Conservation (phyloP, 495 filamentous ascomycete genomes). For the Lophiostoma macrostomum region DNA sequence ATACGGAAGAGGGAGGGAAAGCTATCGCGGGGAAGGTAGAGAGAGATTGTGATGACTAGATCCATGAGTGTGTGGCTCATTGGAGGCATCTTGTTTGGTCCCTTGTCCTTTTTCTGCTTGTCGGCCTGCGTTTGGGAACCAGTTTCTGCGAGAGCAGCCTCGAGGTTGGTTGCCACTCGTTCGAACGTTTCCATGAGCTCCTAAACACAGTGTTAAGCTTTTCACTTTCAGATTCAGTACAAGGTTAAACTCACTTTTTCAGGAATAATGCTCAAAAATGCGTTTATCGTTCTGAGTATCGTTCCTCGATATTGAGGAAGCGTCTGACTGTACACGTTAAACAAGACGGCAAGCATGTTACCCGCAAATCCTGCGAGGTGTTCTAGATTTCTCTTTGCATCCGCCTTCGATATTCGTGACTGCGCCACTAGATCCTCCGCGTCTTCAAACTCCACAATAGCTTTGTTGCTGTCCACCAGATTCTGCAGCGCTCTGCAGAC, state of each 20-base stretch:
- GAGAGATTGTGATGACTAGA: conserved; percentile 88
- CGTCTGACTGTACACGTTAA: conserved; percentile 96
- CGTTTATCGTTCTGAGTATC: conserved; percentile 89
- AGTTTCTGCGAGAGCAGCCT: conserved; percentile 64
- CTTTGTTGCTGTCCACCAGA: conserved; percentile 86
- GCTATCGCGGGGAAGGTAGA: conserved; percentile 81
- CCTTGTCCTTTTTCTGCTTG: conserved; percentile 54
- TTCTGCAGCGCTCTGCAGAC: conserved; percentile 81
- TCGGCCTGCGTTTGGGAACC: conserved; percentile 49
- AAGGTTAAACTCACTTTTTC: conserved; percentile 48
- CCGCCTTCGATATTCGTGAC: conserved; percentile 67
- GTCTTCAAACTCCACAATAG: conserved; percentile 57
- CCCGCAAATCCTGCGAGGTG: conserved; percentile 75
- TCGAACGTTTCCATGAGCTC: conserved; percentile 85
- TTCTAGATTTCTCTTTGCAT: conserved; percentile 71
- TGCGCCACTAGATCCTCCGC: conserved; percentile 67
- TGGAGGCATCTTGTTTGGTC: conserved; percentile 78
- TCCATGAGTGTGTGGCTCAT: conserved; percentile 94
- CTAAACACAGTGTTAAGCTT: conserved; percentile 42
- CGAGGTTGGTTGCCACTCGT: conserved; percentile 79
- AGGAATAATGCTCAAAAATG: conserved; percentile 83
- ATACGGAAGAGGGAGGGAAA: conserved; percentile 79
- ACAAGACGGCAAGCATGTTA: conserved; percentile 88
- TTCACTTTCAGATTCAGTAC: neutral
- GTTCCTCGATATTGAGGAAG: conserved; percentile 86